Evolutionary conservation across 2,329 filamentous ascomycete species (phyloP).

Genomic region (Bipolaris cookei): DNA sequence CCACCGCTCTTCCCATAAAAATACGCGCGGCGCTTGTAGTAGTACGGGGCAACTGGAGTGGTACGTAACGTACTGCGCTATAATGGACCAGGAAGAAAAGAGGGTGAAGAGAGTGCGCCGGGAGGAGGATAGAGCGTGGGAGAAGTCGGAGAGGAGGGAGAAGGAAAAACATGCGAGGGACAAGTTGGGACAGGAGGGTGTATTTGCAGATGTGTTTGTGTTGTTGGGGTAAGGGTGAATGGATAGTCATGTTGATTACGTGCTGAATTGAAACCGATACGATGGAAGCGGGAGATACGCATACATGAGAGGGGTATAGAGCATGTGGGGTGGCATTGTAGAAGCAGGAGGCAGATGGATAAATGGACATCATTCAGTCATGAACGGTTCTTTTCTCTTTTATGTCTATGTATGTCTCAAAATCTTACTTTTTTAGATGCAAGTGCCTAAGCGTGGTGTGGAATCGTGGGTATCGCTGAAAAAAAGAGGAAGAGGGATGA

Average conservation of each 20-base stretch:
- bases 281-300: too few relatives aligned
- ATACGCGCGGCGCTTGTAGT: not conserved
- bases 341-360: not conserved
- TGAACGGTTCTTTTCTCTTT: not conserved
- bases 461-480: slow-evolving; percentile 12
- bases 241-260: not conserved
- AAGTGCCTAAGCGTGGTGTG: not conserved
- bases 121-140: not conserved
- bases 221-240: not conserved
- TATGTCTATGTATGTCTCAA: not conserved
- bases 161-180: not conserved
- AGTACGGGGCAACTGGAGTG: not conserved
- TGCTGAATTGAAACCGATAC: too few relatives aligned
- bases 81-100: not conserved
- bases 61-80: not conserved
- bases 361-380: not conserved
- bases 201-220: not conserved
- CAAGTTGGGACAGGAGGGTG: not conserved
- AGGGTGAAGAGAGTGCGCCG: not conserved
- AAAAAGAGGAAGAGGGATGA: not conserved
- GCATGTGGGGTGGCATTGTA: too few relatives aligned
- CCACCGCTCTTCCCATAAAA: not conserved
- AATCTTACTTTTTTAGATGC: not conserved
- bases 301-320: too few relatives aligned
- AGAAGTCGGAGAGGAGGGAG: not conserved